Percentiles rank a stretch among this genome's conserved stretches.
Conservation (phyloP, 1,284 basidiomycete genomes). For the Bjerkandera adusta region DNA sequence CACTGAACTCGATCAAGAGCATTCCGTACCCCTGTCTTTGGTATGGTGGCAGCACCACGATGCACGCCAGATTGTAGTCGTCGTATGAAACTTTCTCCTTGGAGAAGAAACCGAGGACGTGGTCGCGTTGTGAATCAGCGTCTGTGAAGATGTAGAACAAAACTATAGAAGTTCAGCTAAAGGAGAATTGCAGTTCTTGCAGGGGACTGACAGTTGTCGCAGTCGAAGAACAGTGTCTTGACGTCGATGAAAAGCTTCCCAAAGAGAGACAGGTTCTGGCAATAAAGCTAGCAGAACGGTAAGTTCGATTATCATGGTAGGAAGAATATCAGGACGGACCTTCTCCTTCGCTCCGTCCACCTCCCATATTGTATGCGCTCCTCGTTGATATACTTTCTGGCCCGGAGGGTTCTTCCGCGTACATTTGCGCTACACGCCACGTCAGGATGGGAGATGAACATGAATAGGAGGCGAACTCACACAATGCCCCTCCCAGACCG, state of each 20-base stretch:
- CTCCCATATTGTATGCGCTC: constrained; percentile 92
- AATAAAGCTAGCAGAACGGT: constrained; percentile 69
- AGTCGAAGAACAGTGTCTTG: constrained; percentile 96
- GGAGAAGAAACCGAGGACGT: constrained; percentile 93
- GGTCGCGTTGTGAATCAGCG: constrained; percentile 70
- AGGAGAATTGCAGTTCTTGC: constrained; percentile 4
- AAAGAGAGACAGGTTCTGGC: constrained; percentile 93
- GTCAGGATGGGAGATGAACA: background rate
- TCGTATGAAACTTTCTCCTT: constrained; percentile 98
- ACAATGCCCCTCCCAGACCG: constrained; percentile 71
- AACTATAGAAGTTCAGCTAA: constrained; percentile 62
- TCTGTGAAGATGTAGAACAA: constrained; percentile 94
- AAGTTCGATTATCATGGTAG: background rate
- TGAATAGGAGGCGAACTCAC: constrained; percentile 41
- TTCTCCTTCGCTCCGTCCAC: constrained; percentile 88
- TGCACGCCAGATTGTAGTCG: constrained; percentile 97
- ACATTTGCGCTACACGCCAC: constrained; percentile 68
- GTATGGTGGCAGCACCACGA: constrained; percentile 92
- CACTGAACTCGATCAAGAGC: constrained; percentile 98
- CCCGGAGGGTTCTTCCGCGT: constrained; percentile 81
- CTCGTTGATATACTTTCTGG: constrained; percentile 86
- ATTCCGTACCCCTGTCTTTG: constrained; percentile 91
- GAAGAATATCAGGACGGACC: constrained; percentile 42
- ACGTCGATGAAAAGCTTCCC: constrained; percentile 99
- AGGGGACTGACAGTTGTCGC: constrained; percentile 62